Evolutionary conservation across 306 rosid genomes (phyloP), one percentile per base, ranked within the genome.

Genomic region (Fagus crenata): DNA sequence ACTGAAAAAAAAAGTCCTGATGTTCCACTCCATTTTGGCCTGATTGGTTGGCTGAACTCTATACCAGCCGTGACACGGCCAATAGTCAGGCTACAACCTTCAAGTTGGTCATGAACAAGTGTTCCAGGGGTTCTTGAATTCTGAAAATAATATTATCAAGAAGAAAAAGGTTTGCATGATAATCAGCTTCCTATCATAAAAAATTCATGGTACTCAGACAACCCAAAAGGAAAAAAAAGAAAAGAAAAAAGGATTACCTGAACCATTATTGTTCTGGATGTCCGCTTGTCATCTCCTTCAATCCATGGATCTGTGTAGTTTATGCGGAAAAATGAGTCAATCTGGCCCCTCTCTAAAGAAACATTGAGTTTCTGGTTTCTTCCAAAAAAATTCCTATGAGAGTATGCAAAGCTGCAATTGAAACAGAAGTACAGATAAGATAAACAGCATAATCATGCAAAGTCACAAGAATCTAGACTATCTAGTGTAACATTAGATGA

Each of bases 271-370:
- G 93, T 90, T 85, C 97, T 81, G 31, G 99, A 92, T n/a, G 97
- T 95, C 76, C 97, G 85, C 89, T 87, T 95, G 85, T 92, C 99
- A 89, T 95, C 97, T 79, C 99, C 99, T 58, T 91, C 90, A 85
- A 95, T 87, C 97, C 99, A 95, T 70, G 99, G 99, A 79, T 95
- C 97, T 7, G 93, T 92, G 87, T 88, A 95, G 87, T 95, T 95
- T 85, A 90, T 90, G 60, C 97, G 99, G 86, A 90, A 91, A 70
- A 89, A 87, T 22, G 94, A 95, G 81, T 95, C 99, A 76, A 95
- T 87, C 84, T 95, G 99, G 54, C 99, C 99, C 87, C 97, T 92
- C 90, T 95, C 99, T 69, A 95, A 80, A 46, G 99, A 92, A 71
- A 95, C 78, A 69, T 92, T 87, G 43, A 95, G 89, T 77, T 95